Base-by-base conservation (phyloP, 2,329 filamentous ascomycete genomes). In the Xylariaceae sp. region DNA sequence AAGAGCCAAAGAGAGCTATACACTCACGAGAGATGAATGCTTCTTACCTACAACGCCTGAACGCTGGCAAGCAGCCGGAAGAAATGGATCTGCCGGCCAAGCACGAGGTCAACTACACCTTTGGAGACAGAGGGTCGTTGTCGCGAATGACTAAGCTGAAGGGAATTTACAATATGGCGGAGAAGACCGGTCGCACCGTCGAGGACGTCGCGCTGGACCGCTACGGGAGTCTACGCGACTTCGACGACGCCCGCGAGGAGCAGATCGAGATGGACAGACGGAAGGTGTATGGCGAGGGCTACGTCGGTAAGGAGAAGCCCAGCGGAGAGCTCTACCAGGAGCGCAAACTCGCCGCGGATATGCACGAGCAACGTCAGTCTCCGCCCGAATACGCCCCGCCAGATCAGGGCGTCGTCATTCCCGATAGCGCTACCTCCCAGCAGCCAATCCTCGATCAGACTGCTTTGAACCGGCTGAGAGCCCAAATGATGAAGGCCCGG, bases 71-170 rank as follows among this genome's bases (percentile, higher is more conserved):
- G 46, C 72, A 70, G 0, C 57, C 78, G 2, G 79, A 82, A 28
- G 76, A 82, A 13, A 68, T 82, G 10, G 73, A 77, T 18, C 69
- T 81, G 6, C 76, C 80, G 1, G 74, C 78, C 1, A 72, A 83
- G 42, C 76, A 83, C 48, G 81, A 88, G 50, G 82, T 95, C 9
- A 77, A 82, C 52, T 99, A 97, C 66, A 89, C 75, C 0, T 95
- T 99, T 69, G 94, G 95, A 16, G 94, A 99, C 68, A 74, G 82
- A 6, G 93, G 94, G 0, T 93, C 92, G 13, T 83, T 90, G 62
- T 99, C 95, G 94, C 86, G 95, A 45, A 96, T 99, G 92, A 96
- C 88, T 6, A 97, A 92, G 69, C 81, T 99, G 31, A 91, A 88
- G 59, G 88, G 85, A 11, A 89, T 96, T 2, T 96, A 96, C 69